A percentile compares a stretch with the other conserved stretches of the same genome.
These are phyloP conservation scores for Phytophthora palmivora DNA, from an alignment of 352 stramenopile genomes.

Conservation along the genomic window DNA sequence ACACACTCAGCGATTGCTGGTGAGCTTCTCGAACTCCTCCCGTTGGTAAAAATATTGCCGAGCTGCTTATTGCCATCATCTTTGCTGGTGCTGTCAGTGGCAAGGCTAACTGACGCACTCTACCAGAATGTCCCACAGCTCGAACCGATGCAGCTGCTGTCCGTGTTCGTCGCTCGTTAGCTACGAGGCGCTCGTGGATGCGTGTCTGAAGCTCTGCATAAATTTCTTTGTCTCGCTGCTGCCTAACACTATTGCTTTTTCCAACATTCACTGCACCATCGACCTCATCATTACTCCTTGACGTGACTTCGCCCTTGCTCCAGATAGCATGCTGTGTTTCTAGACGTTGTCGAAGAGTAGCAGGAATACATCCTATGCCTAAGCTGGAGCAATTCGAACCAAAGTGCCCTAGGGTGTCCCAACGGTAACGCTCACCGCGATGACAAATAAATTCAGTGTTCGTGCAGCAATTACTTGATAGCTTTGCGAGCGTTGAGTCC, in stretches of 20 bases:
- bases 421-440: constrained; percentile 44
- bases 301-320: not conserved
- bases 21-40: constrained; percentile 9
- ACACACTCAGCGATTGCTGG: constrained; percentile 4
- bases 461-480: constrained; percentile 56
- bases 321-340: constrained; percentile 33
- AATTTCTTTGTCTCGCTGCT: constrained; percentile 24
- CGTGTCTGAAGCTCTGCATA: constrained; percentile 31
- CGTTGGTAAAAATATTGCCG: constrained; percentile 8
- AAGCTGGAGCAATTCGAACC: not conserved
- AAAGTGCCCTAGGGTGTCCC: constrained; percentile 58
- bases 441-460: constrained; percentile 34
- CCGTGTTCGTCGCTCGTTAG: constrained; percentile 29
- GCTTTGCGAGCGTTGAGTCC: constrained; percentile 49
- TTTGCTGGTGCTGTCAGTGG: constrained; percentile 30
- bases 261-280: constrained; percentile 4
- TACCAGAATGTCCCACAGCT: constrained; percentile 4
- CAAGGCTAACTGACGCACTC: not conserved
- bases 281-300: constrained; percentile 18
- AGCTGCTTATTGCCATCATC: constrained; percentile 14
- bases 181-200: constrained; percentile 33
- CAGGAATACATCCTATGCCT: constrained; percentile 2
- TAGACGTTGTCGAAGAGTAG: constrained; percentile 33
- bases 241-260: constrained; percentile 1
- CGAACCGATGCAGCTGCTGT: constrained; percentile 31